Base-by-base conservation (phyloP, 768 basidiomycete species). In the Pleurotus eryngii region DNA sequence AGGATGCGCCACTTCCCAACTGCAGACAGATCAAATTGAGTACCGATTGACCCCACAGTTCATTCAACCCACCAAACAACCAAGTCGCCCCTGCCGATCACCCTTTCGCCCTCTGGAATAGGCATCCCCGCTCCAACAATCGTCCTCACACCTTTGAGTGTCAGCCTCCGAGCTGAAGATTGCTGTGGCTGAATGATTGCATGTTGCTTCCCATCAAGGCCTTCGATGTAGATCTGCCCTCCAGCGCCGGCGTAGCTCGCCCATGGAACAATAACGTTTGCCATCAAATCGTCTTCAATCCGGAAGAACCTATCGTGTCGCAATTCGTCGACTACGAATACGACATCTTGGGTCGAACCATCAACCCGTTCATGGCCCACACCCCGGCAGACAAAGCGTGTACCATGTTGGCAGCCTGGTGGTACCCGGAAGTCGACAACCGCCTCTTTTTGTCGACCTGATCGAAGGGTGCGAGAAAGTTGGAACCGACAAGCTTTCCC, bases 281-380 rank as follows among this genome's bases (percentile, higher is more conserved):
- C 60, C 51, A 82, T 69, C 22, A 89, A 70, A 61, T 87, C 83
- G 59, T 86, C 79, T 40, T 79, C 78, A 14, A 79, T 70, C 56
- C 87, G 74, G 14, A 74, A 70, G 65, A 88, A 88, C 35, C 78
- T 74, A 45, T 81, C 73, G 61, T 88, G 84, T 46, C 77, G 75
- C 18, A 76, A 70, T 64, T 86, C 81, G 62, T 85, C 82, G 27
- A 89, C 72, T 49, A 88, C 68, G 62, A 89, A 89, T 17, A 84
- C 80, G 53, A 89, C 78, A 55, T 89, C 85, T 62, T 89, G 86
- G 51, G 80, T 78, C 9, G 73, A 68, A 11, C 82, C 81, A 56
- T 80, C 77, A 59, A 74, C 73, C 56, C 79, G 74, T 62, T 89
- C 85, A 70, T 88, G 84, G n/a, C 87, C 87, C 6, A 81, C 80